Evolutionary conservation across 2,329 filamentous ascomycete genomes (phyloP), one percentile per base, ranked within the genome.

Genomic region (Sporothrix euskadiensis): DNA sequence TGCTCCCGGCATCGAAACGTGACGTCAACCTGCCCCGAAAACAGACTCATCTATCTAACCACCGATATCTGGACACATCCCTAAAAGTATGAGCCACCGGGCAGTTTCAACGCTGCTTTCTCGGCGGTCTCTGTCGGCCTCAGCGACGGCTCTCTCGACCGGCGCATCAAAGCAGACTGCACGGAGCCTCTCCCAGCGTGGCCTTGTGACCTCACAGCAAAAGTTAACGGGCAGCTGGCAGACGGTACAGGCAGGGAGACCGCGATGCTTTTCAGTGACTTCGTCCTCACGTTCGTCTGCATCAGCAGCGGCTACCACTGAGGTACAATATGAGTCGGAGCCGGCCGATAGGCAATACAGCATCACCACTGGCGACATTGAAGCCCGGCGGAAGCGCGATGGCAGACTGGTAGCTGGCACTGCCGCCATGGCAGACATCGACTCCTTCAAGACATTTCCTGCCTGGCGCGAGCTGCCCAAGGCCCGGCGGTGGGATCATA

Each of bases 401-500:
- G 91, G 91, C 3, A 90, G 88, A 78, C 85, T 96, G 54, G 85
- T 92, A 75, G 92, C 90, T 22, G 92, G 92, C 52, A 88, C 93
- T 65, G 95, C 94, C 44, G 92, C 94, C 10, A 87, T 88, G 69
- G 91, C 92, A 2, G 90, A 91, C 81, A 93, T 92, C 81, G 91
- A 94, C 78, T 90, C 92, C 85, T 98, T 97, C 83, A 96, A 96
- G 83, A 89, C 89, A 71, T 86, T 89, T 72, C 30, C 77, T 6
- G 83, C 74, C 76, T 57, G 66, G 76, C 30, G 82, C n/a, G 12
- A 86, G 26, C 94, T 95, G 80, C 92, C 92, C 4, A 91, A 90
- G 79, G 92, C 95, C 3, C 94, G 91, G 81, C 85, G 90, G 81
- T 98, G 93, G 91, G 92, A 97, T 79, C 88, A 84, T 78, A 86